Evolutionary conservation across 176 grass and related monocot genomes (phyloP).

Genomic region (Carex parvula): DNA sequence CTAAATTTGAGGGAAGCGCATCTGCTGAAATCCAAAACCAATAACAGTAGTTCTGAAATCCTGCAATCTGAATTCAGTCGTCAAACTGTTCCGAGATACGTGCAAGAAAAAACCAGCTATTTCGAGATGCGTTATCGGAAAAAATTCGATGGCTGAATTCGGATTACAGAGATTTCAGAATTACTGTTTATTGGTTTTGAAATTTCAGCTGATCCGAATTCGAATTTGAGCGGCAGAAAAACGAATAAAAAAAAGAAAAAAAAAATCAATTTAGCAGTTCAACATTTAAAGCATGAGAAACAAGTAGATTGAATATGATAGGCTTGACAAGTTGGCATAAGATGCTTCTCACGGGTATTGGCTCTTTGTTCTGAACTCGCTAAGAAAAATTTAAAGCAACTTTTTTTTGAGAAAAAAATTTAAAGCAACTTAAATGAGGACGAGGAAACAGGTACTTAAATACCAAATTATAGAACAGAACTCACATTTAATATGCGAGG

Average conservation of each 20-base stretch:
- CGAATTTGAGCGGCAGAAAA: not conserved
- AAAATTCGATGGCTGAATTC: no score
- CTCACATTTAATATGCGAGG: conserved; percentile 3
- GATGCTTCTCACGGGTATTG: conserved; percentile 11
- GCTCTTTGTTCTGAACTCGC: not conserved
- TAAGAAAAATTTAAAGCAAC: not conserved
- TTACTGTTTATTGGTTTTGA: no score
- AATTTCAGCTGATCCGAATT: no score
- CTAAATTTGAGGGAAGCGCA: no score
- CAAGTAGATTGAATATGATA: not conserved
- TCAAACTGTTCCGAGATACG: no score
- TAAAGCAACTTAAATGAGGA: not conserved
- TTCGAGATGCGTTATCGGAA: no score
- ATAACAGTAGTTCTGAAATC: no score
- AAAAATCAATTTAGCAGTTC: not conserved
- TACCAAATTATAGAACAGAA: not conserved
- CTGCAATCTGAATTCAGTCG: no score
- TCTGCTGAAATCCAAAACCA: no score
- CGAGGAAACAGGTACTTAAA: not conserved
- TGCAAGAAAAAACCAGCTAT: no score
- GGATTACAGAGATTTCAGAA: no score
- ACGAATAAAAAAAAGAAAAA: not conserved
- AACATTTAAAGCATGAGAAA: not conserved
- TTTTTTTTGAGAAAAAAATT: not conserved
- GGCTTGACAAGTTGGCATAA: not conserved